These are phyloP conservation scores for Diaporthe helianthi DNA, from an alignment of 2,329 filamentous ascomycete species.

Conservation along the genomic window DNA sequence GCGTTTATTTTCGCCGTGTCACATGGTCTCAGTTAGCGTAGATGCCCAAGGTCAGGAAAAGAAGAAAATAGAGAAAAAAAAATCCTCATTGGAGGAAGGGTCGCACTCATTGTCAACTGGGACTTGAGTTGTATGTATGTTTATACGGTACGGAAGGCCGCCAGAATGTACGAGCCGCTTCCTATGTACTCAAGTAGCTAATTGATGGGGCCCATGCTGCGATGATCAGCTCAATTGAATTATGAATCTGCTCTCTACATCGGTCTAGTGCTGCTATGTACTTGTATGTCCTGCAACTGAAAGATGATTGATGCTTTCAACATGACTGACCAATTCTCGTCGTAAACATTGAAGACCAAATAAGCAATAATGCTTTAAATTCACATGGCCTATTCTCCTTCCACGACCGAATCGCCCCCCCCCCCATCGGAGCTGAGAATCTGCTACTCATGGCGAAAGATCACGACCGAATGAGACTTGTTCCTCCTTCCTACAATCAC, in stretches of 20 bases:
- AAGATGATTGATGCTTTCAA: not conserved
- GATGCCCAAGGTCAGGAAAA: not conserved
- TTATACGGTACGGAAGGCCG: not conserved
- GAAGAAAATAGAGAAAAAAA: not conserved
- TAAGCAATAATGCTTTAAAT: too few relatives aligned
- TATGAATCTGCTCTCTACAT: not conserved
- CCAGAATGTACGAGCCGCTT: not conserved
- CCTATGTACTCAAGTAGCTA: too few relatives aligned
- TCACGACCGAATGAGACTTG: too few relatives aligned
- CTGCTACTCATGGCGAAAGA: not conserved
- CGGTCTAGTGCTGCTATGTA: not conserved
- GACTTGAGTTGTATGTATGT: not conserved
- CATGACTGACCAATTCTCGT: too few relatives aligned
- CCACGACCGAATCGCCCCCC: too few relatives aligned
- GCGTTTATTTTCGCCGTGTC: not conserved
- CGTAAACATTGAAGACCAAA: too few relatives aligned
- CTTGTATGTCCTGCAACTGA: not conserved
- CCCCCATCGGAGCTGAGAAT: too few relatives aligned
- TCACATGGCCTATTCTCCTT: too few relatives aligned
- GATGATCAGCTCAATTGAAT: not conserved
- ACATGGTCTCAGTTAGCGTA: not conserved
- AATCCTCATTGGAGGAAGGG: not conserved
- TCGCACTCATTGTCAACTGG: not conserved
- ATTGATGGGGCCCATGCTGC: not conserved
- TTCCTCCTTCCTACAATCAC: too few relatives aligned